Base-by-base conservation (phyloP, 768 basidiomycete genomes). In the Xerocomellus dryophilus region DNA sequence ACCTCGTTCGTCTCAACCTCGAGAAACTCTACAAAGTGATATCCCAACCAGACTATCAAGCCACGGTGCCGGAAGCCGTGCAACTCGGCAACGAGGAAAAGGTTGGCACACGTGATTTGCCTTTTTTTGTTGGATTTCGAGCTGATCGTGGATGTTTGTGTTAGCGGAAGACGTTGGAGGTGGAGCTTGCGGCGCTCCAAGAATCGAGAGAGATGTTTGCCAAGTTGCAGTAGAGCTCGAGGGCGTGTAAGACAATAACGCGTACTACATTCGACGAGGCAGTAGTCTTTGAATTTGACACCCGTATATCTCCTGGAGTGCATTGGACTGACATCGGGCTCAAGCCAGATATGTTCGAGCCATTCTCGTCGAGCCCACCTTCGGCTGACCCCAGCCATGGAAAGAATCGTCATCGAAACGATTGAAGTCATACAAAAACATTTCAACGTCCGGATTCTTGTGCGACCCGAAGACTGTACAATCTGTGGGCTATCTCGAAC, bases 1-100 rank as follows among this genome's bases (percentile, higher is more conserved):
- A 86, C 36, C 73, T 93, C 10, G 85, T 83, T 2, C 76, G 78
- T 48, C 58, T 89, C 47, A 86, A 82, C 59, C 73, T 89, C 40
- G 82, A 86, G 50, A 98, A 97, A 76, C 74, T 96, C 35, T 61
- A 74, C 54, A 95, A 93, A 70, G 67, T 84, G 17, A 81, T 86
- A 57, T 76, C 80, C 3, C 85, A 89, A 59, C 74, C 85, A 1
- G 88, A 90, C 63, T 97, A 98, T 67, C 81, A 81, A 63, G 78
- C 78, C 27, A 88, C 87, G 46, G 86, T 96, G 7, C 93, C 94
- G 0, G 84, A 78, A 53, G 83, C 83, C 54, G 93, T 95, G 38
- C 79, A 88, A 41, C 65, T 76, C 8, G 73, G 78, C 14, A 96
- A 94, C 65, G 79, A 83, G 27, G 94, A 95, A 32, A 94, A 90